Evolutionary conservation across 176 grass and related monocot genomes (phyloP).

Genomic region (Leersia perrieri): DNA sequence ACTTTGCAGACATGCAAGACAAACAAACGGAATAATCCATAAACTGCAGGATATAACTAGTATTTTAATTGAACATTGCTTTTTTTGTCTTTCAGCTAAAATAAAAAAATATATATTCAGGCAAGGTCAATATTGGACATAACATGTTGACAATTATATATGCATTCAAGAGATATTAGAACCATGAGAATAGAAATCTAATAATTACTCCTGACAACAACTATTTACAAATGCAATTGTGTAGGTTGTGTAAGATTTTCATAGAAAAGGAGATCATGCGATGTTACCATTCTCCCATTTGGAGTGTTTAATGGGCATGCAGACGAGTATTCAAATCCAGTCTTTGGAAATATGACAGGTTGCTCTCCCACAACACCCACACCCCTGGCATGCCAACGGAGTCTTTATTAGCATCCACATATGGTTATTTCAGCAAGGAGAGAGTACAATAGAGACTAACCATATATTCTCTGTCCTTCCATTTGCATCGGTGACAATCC

Average conservation of each 20-base stretch:
- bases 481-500: constrained; percentile 82
- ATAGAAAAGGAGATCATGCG: not conserved
- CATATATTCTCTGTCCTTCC: constrained; percentile 75
- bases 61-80: not conserved
- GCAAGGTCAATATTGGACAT: not conserved
- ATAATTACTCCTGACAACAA: not conserved
- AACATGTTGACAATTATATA: not conserved
- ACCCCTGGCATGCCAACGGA: constrained; percentile 48
- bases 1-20: not conserved
- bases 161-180: not conserved
- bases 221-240: not conserved
- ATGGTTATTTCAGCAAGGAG: not conserved
- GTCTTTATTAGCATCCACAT: constrained; percentile 11
- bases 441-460: constrained; percentile 33
- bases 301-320: constrained; percentile 73
- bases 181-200: not conserved
- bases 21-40: not conserved
- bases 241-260: not conserved
- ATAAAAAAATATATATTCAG: not conserved
- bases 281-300: constrained; percentile 72
- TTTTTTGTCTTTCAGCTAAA: not conserved
- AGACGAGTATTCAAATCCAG: constrained; percentile 77
- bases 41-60: not conserved
- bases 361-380: constrained; percentile 77
- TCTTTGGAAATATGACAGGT: constrained; percentile 69